phyloP scores from a whole-genome alignment of 331 rosid species.

The Malus hybrid region DNA sequence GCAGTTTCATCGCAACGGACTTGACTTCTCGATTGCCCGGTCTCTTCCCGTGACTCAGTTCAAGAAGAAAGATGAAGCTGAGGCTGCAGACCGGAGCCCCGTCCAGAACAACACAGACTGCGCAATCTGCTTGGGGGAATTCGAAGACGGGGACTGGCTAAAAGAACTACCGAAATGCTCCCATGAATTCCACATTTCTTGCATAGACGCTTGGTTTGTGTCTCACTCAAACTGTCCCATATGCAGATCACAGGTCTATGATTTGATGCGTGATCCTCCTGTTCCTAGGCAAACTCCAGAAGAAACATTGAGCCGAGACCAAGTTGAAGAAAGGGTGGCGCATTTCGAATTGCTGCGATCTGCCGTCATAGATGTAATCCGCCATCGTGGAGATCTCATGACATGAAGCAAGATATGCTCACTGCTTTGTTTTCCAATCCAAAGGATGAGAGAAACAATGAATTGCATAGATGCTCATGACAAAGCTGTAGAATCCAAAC shows the following conservation, averaged over 20 bases:
- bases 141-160: conserved; percentile 44
- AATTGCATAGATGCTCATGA: not conserved
- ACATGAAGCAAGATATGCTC: not conserved
- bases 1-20: conserved; percentile 22
- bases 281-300: not conserved
- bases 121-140: conserved; percentile 50
- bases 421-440: not conserved
- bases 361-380: not conserved
- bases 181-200: conserved; percentile 44
- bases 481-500: not conserved
- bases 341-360: conserved; percentile 9
- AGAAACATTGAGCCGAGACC: conserved; percentile 12
- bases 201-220: conserved; percentile 47
- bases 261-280: not conserved
- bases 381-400: too few relatives aligned
- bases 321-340: conserved; percentile 7
- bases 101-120: conserved; percentile 20
- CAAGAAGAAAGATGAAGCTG: conserved; percentile 22
- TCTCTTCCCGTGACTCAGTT: conserved; percentile 34
- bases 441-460: not conserved
- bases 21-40: conserved; percentile 8
- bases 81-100: not conserved
- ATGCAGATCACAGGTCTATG: conserved; percentile 35
- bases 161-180: conserved; percentile 34
- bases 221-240: conserved; percentile 47